Base-by-base conservation (phyloP, 169 alveolate species). In the Eimeria nieschulzi region DNA sequence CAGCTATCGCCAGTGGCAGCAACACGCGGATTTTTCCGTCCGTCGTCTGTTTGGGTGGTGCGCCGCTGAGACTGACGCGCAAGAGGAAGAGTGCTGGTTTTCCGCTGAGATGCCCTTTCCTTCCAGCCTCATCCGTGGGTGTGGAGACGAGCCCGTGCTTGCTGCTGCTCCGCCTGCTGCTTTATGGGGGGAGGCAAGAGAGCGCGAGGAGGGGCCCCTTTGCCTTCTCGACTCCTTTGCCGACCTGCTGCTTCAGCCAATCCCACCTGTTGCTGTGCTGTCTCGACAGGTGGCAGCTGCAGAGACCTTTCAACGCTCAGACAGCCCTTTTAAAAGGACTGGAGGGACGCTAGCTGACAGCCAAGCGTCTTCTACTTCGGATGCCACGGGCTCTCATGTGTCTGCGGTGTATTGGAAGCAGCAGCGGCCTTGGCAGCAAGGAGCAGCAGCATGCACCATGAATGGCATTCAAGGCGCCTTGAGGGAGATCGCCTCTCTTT, bases 71-170 rank as follows among this genome's bases (percentile, higher is more conserved):
- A 23, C 61, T 2, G 63, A 26, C 53, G 63, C n/a, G 17, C 25
- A 26, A 8, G 68, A 15, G 68, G 68, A n/a, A 17, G 76, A 66
- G 15, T 19, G 46, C 15, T 9, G 17, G 21, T 66, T 19, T 66
- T 1, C 21, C 12, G 25, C 76, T 9, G 76, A 66, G 17, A 66
- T 66, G 76, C 76, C 76, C 76, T 66, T 66, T 66, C 76, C 76
- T 19, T 17, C 76, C 12, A 19, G 39, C 25, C 76, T 66, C 26
- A 15, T 66, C 23, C 46, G 21, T 3, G 76, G 76, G 39, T 9
- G 25, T 23, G 76, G 23, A n/a, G 76, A 66, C 10, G 76, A 66
- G 17, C 76, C 26, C 39, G 68, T 12, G 15, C 23, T 19, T 59
- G n/a, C 68, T 15, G 68, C 68, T 15, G 68, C 68, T 12, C 23